Evolutionary conservation across 176 grass and related monocot species (phyloP).

Genomic region (Aegilops bicornis): DNA sequence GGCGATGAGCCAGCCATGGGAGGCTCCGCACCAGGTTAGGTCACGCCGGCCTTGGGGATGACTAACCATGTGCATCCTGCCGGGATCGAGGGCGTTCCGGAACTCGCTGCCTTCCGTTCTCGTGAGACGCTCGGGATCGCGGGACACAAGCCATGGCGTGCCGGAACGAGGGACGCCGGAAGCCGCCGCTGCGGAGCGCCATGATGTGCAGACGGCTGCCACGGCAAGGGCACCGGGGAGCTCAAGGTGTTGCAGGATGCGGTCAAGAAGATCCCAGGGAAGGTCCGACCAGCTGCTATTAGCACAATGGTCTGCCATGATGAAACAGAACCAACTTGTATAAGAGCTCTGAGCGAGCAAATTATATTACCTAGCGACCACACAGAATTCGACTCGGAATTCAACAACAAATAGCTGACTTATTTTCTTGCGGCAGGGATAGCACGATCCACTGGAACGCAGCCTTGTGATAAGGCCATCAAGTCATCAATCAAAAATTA

Average conservation of each 20-base stretch:
- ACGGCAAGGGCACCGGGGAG: neutral
- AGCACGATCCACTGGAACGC: too few species aligned
- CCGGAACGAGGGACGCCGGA: neutral
- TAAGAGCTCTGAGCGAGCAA: too few species aligned
- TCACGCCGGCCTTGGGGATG: neutral
- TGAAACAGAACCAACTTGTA: neutral
- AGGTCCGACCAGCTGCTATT: neutral
- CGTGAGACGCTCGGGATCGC: neutral
- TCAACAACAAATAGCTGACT: too few species aligned
- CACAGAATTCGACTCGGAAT: too few species aligned
- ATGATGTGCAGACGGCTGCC: neutral
- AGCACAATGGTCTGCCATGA: neutral
- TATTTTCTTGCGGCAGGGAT: too few species aligned
- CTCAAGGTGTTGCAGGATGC: slow-evolving; percentile 2
- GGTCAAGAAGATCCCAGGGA: neutral
- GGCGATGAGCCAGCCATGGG: slow-evolving; percentile 10
- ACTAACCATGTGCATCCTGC: neutral
- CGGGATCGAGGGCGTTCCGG: neutral
- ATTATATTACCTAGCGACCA: too few species aligned
- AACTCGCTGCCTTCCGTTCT: neutral
- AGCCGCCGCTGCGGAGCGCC: neutral
- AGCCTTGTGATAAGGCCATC: too few species aligned
- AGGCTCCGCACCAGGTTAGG: neutral
- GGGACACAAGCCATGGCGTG: slow-evolving; percentile 10
- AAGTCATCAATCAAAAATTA: too few species aligned